These are phyloP conservation scores for Claviceps capensis DNA, from an alignment of 2,329 filamentous ascomycete genomes.

Conservation along the genomic window DNA sequence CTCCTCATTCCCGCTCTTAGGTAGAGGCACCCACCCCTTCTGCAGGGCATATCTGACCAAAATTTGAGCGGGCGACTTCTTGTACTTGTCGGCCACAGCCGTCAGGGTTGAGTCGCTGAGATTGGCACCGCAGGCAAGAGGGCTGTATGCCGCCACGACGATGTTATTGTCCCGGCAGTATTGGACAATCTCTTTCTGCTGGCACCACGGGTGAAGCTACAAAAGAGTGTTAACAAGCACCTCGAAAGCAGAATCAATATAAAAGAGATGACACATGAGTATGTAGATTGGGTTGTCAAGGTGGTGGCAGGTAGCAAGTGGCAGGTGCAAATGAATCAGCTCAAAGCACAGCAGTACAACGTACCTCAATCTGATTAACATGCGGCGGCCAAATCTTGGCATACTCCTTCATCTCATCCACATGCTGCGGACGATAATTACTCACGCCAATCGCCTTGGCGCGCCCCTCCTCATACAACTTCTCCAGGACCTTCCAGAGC, in stretches of 20 bases:
- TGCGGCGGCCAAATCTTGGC: slow-evolving; percentile 56
- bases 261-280: neutral
- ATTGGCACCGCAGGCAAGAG: slow-evolving; percentile 20
- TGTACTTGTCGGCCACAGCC: slow-evolving; percentile 42
- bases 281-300: neutral
- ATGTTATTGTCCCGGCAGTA: slow-evolving; percentile 70
- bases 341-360: slow-evolving; percentile 8
- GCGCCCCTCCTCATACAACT: slow-evolving; percentile 42
- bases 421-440: slow-evolving; percentile 54
- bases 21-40: slow-evolving; percentile 54
- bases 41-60: slow-evolving; percentile 57
- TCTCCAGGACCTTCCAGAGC: slow-evolving; percentile 55
- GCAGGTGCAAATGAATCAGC: too few species aligned
- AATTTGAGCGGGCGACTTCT: slow-evolving; percentile 48
- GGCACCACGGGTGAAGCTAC: slow-evolving; percentile 59
- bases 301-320: too few species aligned
- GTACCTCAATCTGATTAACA: slow-evolving; percentile 61
- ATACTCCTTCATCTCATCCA: slow-evolving; percentile 53
- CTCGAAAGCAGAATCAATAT: neutral
- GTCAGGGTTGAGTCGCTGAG: slow-evolving; percentile 41
- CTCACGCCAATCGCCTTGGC: slow-evolving; percentile 57
- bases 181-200: slow-evolving; percentile 28
- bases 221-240: neutral
- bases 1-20: slow-evolving; percentile 47
- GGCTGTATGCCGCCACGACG: slow-evolving; percentile 27